Conservation (phyloP, 2,329 filamentous ascomycete genomes). For the Hypoxylon sp. region DNA sequence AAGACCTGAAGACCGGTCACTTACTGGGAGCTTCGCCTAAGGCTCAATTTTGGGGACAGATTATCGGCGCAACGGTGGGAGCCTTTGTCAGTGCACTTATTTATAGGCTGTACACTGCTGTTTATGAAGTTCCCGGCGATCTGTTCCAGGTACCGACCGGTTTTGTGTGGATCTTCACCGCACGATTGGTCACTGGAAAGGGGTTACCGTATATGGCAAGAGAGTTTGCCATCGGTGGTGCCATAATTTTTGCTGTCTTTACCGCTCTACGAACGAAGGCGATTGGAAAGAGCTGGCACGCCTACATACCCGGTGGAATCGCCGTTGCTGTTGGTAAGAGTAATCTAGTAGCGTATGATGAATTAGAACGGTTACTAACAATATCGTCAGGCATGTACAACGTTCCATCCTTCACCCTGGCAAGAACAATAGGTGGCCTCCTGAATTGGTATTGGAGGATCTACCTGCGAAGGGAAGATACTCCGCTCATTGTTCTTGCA, state of each 20-base stretch:
- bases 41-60: slow-evolving; percentile 96
- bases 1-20: slow-evolving; percentile 97
- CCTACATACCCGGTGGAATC: slow-evolving; percentile 90
- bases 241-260: slow-evolving; percentile 77
- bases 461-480: slow-evolving; percentile 69
- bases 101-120: slow-evolving; percentile 87
- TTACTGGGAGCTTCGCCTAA: slow-evolving; percentile 91
- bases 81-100: slow-evolving; percentile 88
- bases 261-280: slow-evolving; percentile 78
- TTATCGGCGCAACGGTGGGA: slow-evolving; percentile 89
- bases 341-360: slow-evolving; percentile 1
- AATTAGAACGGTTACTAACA: slow-evolving; percentile 15
- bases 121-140: slow-evolving; percentile 89
- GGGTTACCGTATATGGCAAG: slow-evolving; percentile 87
- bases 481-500: slow-evolving; percentile 89
- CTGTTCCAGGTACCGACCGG: slow-evolving; percentile 95
- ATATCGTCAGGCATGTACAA: slow-evolving; percentile 87
- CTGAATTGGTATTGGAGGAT: slow-evolving; percentile 82
- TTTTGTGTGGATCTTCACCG: slow-evolving; percentile 98
- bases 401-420: slow-evolving; percentile 93
- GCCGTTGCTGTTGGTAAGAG: slow-evolving; percentile 88
- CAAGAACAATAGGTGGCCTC: slow-evolving; percentile 84
- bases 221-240: slow-evolving; percentile 84
- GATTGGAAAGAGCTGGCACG: slow-evolving; percentile 74
- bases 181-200: slow-evolving; percentile 89